phyloP scores from a whole-genome alignment of 1,284 basidiomycete genomes.

The Ganoderma lingzhi region DNA sequence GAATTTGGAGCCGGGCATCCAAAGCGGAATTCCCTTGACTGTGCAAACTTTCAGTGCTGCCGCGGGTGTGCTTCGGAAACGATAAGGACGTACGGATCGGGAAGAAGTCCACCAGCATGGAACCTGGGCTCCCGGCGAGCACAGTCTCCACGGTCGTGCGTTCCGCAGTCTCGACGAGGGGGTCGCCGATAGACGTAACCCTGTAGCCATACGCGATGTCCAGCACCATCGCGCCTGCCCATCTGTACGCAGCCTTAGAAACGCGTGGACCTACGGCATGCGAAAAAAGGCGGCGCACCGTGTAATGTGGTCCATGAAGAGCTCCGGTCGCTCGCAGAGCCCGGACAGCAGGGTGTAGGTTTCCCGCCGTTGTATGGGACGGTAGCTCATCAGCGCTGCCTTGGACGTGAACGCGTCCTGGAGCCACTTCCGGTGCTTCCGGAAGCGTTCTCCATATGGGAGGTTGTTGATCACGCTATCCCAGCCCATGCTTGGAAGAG shows the following conservation, averaged over 20 bases:
- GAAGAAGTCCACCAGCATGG: constrained; percentile 40
- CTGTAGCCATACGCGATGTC: constrained; percentile 39
- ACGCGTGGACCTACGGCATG: not conserved
- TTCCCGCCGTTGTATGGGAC: constrained; percentile 37
- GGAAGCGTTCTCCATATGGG: constrained; percentile 40
- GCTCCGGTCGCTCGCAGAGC: constrained; percentile 36
- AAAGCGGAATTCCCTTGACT: constrained; percentile 38
- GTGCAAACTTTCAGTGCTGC: not conserved
- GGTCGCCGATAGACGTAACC: constrained; percentile 33
- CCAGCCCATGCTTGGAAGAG: constrained; percentile 35
- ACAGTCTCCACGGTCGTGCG: constrained; percentile 32
- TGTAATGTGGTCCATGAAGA: constrained; percentile 36
- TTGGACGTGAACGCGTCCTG: constrained; percentile 39
- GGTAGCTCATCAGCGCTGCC: constrained; percentile 32
- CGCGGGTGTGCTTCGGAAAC: not conserved
- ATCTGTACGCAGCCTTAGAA: constrained; percentile 22
- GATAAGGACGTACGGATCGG: constrained; percentile 31
- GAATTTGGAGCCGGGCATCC: constrained; percentile 40
- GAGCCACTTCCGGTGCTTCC: constrained; percentile 42
- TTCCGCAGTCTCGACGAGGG: constrained; percentile 34
- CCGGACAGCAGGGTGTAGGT: constrained; percentile 36
- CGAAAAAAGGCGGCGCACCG: constrained; percentile 29
- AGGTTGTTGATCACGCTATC: constrained; percentile 36
- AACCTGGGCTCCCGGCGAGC: constrained; percentile 34
- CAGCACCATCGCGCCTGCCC: constrained; percentile 33